Evolutionary conservation across 2,329 filamentous ascomycete genomes (phyloP), one percentile per base, ranked within the genome.

Genomic region (Graphium sp.): DNA sequence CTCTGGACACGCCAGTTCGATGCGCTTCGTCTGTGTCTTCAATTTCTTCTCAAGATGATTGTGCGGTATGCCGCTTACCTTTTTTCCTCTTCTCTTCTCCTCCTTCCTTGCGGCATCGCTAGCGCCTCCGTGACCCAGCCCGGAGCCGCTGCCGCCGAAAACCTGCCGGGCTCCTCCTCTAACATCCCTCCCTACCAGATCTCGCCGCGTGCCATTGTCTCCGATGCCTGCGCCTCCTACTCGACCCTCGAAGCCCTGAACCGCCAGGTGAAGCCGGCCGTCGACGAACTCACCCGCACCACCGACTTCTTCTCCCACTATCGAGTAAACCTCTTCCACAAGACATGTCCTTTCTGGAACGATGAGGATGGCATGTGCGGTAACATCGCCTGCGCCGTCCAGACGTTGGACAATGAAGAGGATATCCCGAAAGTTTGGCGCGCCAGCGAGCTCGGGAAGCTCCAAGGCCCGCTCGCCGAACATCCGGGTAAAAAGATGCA

Each of bases 251-350:
- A 98, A 47, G 60, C 63, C 22, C 62, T 98, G 30, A 98, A 95
- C 54, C 53, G 62, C 39, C 66, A 71, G 34, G 63, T 94, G 36
- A 74, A 76, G 41, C 80, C 84, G 12, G 68, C 74, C 29, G 58
- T 98, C 40, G 68, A 81, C 42, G 76, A 81, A 31, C 70, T 98
- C 25, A 92, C 83, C 0, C 71, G 71, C 41, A 73, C 79, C 30
- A 92, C 87, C 50, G 89, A 98, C 53, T 98, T 94, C 66, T 98
- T 98, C 56, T 87, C 87, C 30, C 84, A 95, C 54, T 98, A 95
- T 58, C 77, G 89, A 33, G 60, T 98, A 25, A 95, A 94, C 49
- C 66, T 98, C 13, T 98, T 83, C 54, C 79, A 91, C 52, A 93
- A 89, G 52, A 73, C 71, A 54, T 98, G 89, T 46, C 89, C 89